Evolutionary conservation across 169 alveolate genomes (phyloP), one percentile per base, ranked within the genome.

Genomic region (Plasmodium gallinaceum): DNA sequence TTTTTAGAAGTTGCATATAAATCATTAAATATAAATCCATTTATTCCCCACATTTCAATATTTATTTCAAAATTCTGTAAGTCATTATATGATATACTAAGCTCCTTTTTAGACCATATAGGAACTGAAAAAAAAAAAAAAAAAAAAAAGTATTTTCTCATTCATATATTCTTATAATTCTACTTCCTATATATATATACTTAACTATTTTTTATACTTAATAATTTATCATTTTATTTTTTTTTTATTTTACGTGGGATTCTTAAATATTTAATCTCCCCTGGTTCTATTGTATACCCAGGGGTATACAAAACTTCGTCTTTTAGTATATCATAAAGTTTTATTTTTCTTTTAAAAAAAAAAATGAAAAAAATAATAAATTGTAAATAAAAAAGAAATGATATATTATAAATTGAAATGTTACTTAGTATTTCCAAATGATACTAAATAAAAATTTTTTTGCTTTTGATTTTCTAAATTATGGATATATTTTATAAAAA

Each of bases 31-130:
- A 92, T 71, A 66, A 95, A 60, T 26, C 92, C 85, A 39, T 92
- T 95, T 62, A 93, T 95, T 24, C 93, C 42, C 97, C 97, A 95
- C 91, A 95, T 73, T 57, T 95, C 96, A 7, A 95, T 94, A 46
- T 78, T 73, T 37, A 95, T 83, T 66, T 90, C 92, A 72, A 92
- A 95, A 87, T 95, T 90, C 20, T 95, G 90, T 66, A 95, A 90
- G 60, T 95, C 97, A 24, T 95, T 94, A 71, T 95, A 95, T 12
- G 97, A 92, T 62, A 95, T 88, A 48, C 78, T 74, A 32, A 95
- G 60, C 37, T 92, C 90, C 70, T 93, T 73, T 52, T 80, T 92
- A 57, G 91, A 64, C 97, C 97, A 95, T 18, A 95, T 92, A 78
- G 94, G 83, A 48, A 94, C 95, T 92, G 18, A 7, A 39, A 18